Base-by-base conservation (phyloP, 371 early-diverging fungal species). In the Apophysomyces trapeziformis region DNA sequence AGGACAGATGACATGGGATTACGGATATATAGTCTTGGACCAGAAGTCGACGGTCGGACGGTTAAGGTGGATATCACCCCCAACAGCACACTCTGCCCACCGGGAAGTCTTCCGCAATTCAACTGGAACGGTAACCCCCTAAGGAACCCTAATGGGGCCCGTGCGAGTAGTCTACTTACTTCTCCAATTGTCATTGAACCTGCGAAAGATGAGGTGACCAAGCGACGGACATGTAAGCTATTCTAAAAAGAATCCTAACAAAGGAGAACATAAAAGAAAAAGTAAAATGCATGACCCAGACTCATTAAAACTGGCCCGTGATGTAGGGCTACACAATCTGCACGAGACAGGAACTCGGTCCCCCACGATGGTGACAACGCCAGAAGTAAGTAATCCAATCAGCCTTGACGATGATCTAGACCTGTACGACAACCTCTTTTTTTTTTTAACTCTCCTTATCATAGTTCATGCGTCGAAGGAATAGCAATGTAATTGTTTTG, bases 11-110 rank as follows among this genome's bases (percentile, higher is more conserved):
- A 63, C 35, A 66, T 70, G 57, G 82, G 80, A 1, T 58, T 82
- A 32, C 69, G 83, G n/a, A 66, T 82, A 13, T 82, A 74, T 63
- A 78, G 80, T 14, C 58, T 73, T 41, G 64, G 47, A 50, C 61
- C 57, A 4, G 65, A 67, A 1, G 21, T 78, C 63, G 83, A 82
- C 43, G 83, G 78, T 11, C 26, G 69, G 6, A 70, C 64, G 0
- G 68, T 79, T 9, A 59, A 60, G 12, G 41, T 77, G 32, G 57
- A 57, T 36, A 71, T 82, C 14, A 56, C 58, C 32, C 74, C 72
- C 35, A 67, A 38, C n/a, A 26, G 21, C 21, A 32, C 44, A 37
- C 41, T 37, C 16, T 54, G 46, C 12, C 44, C 47, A 32, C 38
- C 43, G 21, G 58, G 62, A 18, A 36, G 59, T 38, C 45, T 61